Conservation (phyloP, 345 rosid species). For the Sonneratia caseolaris region DNA sequence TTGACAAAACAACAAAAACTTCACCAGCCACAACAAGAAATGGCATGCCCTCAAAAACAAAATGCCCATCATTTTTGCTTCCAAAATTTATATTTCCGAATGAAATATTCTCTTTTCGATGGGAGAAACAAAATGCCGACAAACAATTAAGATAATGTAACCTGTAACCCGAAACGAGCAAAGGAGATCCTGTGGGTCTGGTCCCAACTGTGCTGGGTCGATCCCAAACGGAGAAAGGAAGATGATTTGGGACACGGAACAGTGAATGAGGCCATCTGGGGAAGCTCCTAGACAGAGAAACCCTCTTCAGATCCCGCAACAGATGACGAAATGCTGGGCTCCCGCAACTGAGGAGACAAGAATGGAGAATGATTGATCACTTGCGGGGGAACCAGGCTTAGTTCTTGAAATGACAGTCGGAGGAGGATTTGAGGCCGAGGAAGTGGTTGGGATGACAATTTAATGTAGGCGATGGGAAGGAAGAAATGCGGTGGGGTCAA, state of each 20-base stretch:
- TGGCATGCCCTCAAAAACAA: no score
- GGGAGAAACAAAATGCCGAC: no score
- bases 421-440: not conserved
- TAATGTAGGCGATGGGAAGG: conserved; percentile 9
- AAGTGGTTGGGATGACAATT: not conserved
- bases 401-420: not conserved
- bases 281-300: not conserved
- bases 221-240: conserved; percentile 30
- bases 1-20: not conserved
- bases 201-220: conserved; percentile 19
- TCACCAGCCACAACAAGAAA: not conserved
- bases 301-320: not conserved
- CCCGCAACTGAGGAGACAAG: no score
- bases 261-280: conserved; percentile 47
- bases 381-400: no score
- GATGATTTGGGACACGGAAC: conserved; percentile 60
- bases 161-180: conserved; percentile 16
- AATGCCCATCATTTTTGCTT: no score
- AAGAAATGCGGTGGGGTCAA: not conserved
- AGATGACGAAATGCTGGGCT: no score
- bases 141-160: not conserved
- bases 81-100: no score
- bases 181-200: conserved; percentile 21
- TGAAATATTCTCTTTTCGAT: no score
- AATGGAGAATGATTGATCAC: no score